Percentiles rank a stretch among this genome's conserved stretches.
These are phyloP conservation scores for Sporothrix brasiliensis DNA, from an alignment of 2,329 filamentous ascomycete species.

Conservation along the genomic window DNA sequence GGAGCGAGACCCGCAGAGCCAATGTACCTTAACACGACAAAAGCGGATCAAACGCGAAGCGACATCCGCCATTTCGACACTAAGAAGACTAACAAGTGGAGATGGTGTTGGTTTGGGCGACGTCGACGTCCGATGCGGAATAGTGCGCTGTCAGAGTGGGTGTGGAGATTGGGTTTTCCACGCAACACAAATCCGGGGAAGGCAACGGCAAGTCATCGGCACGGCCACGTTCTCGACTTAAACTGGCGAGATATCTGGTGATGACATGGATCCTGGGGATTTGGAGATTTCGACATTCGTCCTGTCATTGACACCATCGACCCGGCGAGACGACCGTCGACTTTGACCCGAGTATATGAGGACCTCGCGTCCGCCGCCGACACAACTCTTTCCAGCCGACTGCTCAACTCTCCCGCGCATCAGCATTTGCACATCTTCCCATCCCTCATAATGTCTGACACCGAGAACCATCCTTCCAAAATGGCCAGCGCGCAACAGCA, in stretches of 20 bases:
- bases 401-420: background rate
- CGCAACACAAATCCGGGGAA: conserved; percentile 5
- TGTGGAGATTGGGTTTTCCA: background rate
- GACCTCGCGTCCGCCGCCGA: background rate
- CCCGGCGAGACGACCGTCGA: background rate
- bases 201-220: background rate
- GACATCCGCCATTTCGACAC: background rate
- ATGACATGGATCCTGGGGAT: background rate
- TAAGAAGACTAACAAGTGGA: background rate
- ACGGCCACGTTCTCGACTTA: too few relatives aligned
- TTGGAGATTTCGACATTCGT: background rate
- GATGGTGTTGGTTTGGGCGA: background rate
- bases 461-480: background rate
- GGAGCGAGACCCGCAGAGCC: conserved; percentile 1
- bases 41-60: background rate
- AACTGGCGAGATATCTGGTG: background rate
- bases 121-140: background rate
- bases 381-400: background rate
- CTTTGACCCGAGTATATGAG: conserved; percentile 16
- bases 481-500: background rate
- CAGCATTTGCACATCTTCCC: too few relatives aligned
- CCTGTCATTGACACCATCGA: conserved; percentile 5
- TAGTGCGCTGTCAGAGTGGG: background rate
- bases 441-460: background rate
- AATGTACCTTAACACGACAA: background rate